Conservation (phyloP, 2,329 filamentous ascomycete species). For the Aspergillus pseudoviridinutans region DNA sequence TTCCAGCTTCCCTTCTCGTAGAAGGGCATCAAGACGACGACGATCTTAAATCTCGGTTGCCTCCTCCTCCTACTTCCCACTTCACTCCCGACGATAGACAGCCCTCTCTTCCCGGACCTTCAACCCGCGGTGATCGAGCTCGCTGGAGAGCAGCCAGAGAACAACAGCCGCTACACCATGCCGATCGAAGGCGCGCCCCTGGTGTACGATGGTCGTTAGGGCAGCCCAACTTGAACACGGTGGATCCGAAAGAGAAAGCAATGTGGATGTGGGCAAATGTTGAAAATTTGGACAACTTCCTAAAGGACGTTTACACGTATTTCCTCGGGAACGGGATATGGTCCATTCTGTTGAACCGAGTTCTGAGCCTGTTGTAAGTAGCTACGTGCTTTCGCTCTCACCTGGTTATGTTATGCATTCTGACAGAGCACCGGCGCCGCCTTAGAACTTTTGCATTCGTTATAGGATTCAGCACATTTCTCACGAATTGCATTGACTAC, state of each 20-base stretch:
- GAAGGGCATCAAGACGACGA: slow-evolving; percentile 47
- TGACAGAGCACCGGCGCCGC: slow-evolving; percentile 1
- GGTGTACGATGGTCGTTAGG: slow-evolving; percentile 24
- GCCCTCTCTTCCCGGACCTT: slow-evolving; percentile 34
- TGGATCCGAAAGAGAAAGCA: slow-evolving; percentile 68
- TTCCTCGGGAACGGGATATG: slow-evolving; percentile 78
- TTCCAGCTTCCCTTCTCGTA: slow-evolving; percentile 60
- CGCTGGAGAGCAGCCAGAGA: slow-evolving; percentile 50
- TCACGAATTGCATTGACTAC: slow-evolving; percentile 84
- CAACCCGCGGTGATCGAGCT: slow-evolving; percentile 40
- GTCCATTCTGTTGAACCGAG: slow-evolving; percentile 72
- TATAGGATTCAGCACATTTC: slow-evolving; percentile 74
- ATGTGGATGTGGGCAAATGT: slow-evolving; percentile 94
- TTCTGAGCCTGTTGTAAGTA: slow-evolving; percentile 68
- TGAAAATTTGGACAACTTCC: slow-evolving; percentile 81
- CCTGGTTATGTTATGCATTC: background rate
- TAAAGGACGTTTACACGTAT: slow-evolving; percentile 81
- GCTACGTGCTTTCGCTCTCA: background rate
- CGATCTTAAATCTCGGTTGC: slow-evolving; percentile 36
- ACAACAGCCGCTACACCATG: slow-evolving; percentile 37
- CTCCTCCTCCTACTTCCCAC: slow-evolving; percentile 29
- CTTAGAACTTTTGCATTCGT: slow-evolving; percentile 74
- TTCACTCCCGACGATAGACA: slow-evolving; percentile 18
- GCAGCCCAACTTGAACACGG: slow-evolving; percentile 36
- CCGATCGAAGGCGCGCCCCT: slow-evolving; percentile 15